Conservation (phyloP, 352 stramenopile species). For the Globisporangium barbulae region DNA sequence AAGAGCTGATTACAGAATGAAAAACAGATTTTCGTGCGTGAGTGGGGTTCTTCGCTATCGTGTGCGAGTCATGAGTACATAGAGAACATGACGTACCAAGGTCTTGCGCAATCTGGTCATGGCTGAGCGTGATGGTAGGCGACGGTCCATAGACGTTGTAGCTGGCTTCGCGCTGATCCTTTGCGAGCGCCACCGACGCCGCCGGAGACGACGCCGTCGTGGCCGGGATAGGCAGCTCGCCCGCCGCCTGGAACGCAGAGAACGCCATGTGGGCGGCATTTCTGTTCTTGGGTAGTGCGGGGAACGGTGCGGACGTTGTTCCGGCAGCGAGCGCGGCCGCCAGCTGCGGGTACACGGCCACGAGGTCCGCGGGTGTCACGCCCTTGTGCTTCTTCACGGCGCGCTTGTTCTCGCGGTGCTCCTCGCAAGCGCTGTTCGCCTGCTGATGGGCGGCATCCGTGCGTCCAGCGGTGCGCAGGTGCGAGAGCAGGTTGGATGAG, state of each 20-base stretch:
- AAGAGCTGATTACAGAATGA: conserved; percentile 30
- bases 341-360: conserved; percentile 38
- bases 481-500: conserved; percentile 78
- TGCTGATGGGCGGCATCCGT: conserved; percentile 71
- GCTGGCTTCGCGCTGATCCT: conserved; percentile 42
- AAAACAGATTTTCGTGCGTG: background rate
- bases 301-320: background rate
- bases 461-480: conserved; percentile 68
- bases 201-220: background rate
- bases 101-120: conserved; percentile 70
- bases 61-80: background rate
- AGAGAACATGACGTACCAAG: conserved; percentile 28
- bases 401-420: conserved; percentile 79
- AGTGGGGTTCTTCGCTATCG: background rate
- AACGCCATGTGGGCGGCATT: conserved; percentile 1
- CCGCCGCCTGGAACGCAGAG: background rate
- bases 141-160: conserved; percentile 19
- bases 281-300: background rate
- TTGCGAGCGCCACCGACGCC: conserved; percentile 20
- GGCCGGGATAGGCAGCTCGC: background rate
- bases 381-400: conserved; percentile 76
- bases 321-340: conserved; percentile 22
- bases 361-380: conserved; percentile 51
- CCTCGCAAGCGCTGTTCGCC: conserved; percentile 69
- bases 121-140: conserved; percentile 29